Conservation (phyloP, 2,329 filamentous ascomycete genomes). For the Aspergillus oerlinghausenensis region DNA sequence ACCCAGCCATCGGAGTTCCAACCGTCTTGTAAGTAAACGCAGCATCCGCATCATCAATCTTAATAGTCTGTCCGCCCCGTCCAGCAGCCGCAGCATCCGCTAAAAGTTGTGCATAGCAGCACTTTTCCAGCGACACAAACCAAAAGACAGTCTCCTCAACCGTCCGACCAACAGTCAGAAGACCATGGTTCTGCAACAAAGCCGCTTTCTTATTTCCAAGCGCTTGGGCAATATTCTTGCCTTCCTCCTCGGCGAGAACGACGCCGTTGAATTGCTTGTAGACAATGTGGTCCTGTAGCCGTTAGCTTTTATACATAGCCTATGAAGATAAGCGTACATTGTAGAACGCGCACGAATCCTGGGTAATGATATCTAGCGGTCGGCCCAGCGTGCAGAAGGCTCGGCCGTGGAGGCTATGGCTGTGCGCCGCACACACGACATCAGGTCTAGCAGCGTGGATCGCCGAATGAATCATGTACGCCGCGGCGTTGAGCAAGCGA, state of each 20-base stretch:
- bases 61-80: constrained; percentile 59
- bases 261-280: constrained; percentile 52
- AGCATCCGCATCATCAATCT: constrained; percentile 65
- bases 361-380: constrained; percentile 42
- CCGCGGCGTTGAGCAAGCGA: constrained; percentile 44
- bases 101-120: constrained; percentile 50
- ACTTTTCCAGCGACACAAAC: constrained; percentile 52
- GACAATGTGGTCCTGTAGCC: constrained; percentile 45
- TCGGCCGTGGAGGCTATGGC: constrained; percentile 51
- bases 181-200: constrained; percentile 51
- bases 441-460: constrained; percentile 55
- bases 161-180: constrained; percentile 47
- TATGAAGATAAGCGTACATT: constrained; percentile 25
- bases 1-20: constrained; percentile 59
- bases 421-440: constrained; percentile 52
- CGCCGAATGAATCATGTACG: constrained; percentile 50
- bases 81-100: constrained; percentile 52
- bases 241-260: constrained; percentile 51
- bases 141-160: constrained; percentile 52
- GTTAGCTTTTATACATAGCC: background rate
- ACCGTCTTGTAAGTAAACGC: constrained; percentile 62
- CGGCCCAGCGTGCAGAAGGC: constrained; percentile 40
- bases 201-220: constrained; percentile 50
- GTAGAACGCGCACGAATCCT: constrained; percentile 44
- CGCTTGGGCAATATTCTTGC: constrained; percentile 47